phyloP scores from a whole-genome alignment of 2,329 filamentous ascomycete species.

The Cladophialophora chaetospira region DNA sequence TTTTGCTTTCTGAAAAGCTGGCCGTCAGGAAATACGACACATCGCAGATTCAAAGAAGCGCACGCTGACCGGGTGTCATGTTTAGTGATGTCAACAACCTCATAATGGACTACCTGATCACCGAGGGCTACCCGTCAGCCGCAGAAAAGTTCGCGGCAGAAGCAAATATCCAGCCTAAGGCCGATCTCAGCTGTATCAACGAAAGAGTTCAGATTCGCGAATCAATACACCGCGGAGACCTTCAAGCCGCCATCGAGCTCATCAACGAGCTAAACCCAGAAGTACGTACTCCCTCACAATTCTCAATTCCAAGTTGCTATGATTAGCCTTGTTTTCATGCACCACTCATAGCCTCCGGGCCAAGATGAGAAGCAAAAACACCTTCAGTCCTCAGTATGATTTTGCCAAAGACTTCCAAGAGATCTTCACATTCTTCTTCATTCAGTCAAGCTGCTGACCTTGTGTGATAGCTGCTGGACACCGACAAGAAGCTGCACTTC shows the following conservation, averaged over 20 bases:
- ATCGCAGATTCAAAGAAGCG: constrained; percentile 3
- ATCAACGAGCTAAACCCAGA: constrained; percentile 89
- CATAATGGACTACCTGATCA: constrained; percentile 95
- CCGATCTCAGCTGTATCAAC: constrained; percentile 71
- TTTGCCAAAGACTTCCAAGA: constrained; percentile 37
- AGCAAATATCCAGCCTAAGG: constrained; percentile 77
- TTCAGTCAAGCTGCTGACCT: constrained; percentile 11
- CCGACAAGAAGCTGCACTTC: constrained; percentile 81
- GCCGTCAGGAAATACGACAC: not conserved
- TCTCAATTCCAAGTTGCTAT: constrained; percentile 57
- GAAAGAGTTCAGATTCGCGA: constrained; percentile 80
- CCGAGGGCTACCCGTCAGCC: constrained; percentile 89
- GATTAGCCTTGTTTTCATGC: constrained; percentile 99
- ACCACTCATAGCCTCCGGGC: constrained; percentile 96
- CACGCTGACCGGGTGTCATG: constrained; percentile 33
- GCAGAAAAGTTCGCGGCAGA: constrained; percentile 92
- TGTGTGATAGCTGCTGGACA: constrained; percentile 74
- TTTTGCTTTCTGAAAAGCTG: constrained; percentile 69
- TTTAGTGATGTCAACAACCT: constrained; percentile 88
- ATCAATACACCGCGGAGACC: constrained; percentile 81
- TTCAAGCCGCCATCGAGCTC: constrained; percentile 79
- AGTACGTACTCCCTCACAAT: constrained; percentile 59
- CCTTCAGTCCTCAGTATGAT: constrained; percentile 89
- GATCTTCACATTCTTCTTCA: constrained; percentile 18
- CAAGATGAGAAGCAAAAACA: constrained; percentile 85